Evolutionary conservation across 495 filamentous ascomycete genomes (phyloP).

Genomic region (Cercophora samala): DNA sequence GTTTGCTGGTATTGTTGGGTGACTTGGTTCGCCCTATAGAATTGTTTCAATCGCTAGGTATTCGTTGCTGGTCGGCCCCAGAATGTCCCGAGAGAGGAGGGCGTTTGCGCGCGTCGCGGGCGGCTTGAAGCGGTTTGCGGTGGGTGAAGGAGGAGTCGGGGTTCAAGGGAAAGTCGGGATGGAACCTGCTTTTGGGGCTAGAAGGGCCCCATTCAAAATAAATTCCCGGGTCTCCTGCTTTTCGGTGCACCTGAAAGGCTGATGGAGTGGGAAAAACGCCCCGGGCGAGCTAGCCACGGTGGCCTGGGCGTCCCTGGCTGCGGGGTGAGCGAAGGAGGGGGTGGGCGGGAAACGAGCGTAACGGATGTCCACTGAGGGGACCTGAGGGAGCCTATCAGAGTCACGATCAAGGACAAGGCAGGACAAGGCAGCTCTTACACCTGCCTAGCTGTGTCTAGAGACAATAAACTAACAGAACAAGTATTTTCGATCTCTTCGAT

Average conservation of each 20-base stretch:
- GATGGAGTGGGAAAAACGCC: background rate
- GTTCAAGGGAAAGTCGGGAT: slow-evolving; percentile 23
- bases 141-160: slow-evolving; percentile 24
- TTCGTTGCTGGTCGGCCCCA: slow-evolving; percentile 1
- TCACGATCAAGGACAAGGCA: background rate
- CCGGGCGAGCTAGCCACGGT: background rate
- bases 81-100: background rate
- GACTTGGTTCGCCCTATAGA: slow-evolving; percentile 4
- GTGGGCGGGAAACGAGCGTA: background rate
- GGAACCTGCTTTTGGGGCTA: slow-evolving; percentile 23
- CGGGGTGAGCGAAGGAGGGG: slow-evolving; percentile 3
- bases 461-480: background rate
- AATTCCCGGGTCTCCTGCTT: background rate
- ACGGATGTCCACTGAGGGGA: background rate
- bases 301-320: background rate
- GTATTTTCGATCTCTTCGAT: background rate
- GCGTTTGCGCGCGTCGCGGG: slow-evolving; percentile 10
- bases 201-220: slow-evolving; percentile 12
- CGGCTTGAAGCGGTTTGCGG: slow-evolving; percentile 37
- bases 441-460: background rate
- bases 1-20: background rate
- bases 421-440: background rate
- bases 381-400: background rate
- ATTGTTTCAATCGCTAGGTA: background rate
- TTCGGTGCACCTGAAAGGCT: background rate